phyloP scores from a whole-genome alignment of 352 stramenopile species.

The Aphanomyces astaci region DNA sequence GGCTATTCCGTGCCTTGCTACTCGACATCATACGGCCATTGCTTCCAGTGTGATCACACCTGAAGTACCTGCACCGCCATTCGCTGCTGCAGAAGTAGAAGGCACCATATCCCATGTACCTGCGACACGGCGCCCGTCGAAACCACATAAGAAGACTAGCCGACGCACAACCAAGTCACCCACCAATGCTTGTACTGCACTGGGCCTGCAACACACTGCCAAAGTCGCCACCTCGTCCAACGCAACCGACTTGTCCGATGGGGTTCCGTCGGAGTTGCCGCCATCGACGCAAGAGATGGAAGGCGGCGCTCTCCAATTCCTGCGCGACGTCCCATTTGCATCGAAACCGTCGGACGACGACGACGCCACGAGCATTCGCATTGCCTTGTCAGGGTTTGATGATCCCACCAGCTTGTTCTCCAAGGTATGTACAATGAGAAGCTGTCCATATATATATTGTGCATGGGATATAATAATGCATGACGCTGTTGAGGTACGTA shows the following conservation, averaged over 20 bases:
- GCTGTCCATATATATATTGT: no score
- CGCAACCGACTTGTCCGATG: no score
- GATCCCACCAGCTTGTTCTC: neutral
- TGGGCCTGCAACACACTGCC: no score
- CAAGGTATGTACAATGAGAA: no score
- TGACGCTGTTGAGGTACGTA: no score
- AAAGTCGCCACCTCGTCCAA: no score
- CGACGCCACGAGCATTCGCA: neutral
- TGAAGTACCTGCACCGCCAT: neutral
- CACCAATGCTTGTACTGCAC: no score
- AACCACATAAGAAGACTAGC: neutral
- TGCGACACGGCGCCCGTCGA: neutral
- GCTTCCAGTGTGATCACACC: no score
- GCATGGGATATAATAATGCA: no score
- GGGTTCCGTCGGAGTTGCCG: neutral
- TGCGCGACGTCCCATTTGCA: conserved; percentile 2
- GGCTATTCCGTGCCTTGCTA: conserved; percentile 1
- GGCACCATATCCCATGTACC: neutral
- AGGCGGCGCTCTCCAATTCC: conserved; percentile 8
- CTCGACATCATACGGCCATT: no score
- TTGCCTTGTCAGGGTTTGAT: conserved; percentile 16
- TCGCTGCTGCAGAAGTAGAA: neutral
- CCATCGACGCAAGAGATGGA: conserved; percentile 22
- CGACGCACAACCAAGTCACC: neutral
- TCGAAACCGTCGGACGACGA: no score